Evolutionary conservation across 495 filamentous ascomycete genomes (phyloP).

Genomic region (Rusavskia elegans): DNA sequence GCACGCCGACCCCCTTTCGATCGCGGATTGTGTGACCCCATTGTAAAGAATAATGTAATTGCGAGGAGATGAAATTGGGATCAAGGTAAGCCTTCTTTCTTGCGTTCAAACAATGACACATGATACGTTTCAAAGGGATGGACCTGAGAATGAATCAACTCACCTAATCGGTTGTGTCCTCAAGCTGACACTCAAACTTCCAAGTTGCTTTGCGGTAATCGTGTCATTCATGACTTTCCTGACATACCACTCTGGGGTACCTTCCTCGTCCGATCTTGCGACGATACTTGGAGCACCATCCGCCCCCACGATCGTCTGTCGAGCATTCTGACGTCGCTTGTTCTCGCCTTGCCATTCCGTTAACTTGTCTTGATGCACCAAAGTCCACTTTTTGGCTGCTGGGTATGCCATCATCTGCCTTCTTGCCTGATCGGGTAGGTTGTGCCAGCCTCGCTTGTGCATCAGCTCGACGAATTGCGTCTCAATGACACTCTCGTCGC

Average conservation of each 20-base stretch:
- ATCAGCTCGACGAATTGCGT: slow-evolving; percentile 83
- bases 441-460: slow-evolving; percentile 94
- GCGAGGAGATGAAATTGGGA: too few species aligned
- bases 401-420: slow-evolving; percentile 93
- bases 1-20: neutral
- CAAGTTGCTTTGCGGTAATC: slow-evolving; percentile 79
- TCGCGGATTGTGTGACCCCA: neutral
- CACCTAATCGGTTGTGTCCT: slow-evolving; percentile 86
- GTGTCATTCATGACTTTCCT: slow-evolving; percentile 91
- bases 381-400: slow-evolving; percentile 87
- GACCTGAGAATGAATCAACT: slow-evolving; percentile 1
- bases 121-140: too few species aligned
- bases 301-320: slow-evolving; percentile 39
- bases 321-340: slow-evolving; percentile 61
- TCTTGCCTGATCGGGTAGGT: slow-evolving; percentile 86
- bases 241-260: slow-evolving; percentile 96
- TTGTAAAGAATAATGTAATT: neutral
- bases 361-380: slow-evolving; percentile 88
- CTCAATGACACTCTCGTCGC: slow-evolving; percentile 79
- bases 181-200: slow-evolving; percentile 82
- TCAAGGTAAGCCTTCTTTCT: too few species aligned
- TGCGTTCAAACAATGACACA: too few species aligned
- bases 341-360: slow-evolving; percentile 89
- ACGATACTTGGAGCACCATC: slow-evolving; percentile 51
- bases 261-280: slow-evolving; percentile 74